Evolutionary conservation across 2,329 filamentous ascomycete species (phyloP), one percentile per base, ranked within the genome.

Genomic region (Dactylellina drechsleri): DNA sequence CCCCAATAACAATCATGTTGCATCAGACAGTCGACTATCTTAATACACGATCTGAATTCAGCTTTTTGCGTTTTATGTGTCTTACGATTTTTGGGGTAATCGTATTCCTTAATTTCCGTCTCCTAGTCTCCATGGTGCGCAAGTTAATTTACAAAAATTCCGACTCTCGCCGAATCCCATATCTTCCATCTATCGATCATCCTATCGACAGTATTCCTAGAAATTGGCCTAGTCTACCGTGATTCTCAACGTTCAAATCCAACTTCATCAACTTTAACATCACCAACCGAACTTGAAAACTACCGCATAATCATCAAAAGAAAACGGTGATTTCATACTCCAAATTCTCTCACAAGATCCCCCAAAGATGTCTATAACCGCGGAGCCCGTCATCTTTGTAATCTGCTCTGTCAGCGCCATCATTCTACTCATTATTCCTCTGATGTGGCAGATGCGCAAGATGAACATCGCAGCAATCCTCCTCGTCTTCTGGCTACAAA

Each of bases 371-470:
- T n/a, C 68, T 12, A 74, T 58, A 43, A 45, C 60, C 1, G 15
- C 41, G 8, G 68, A 74, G 47, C 50, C 36, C 18, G 15, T 47
- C 5, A 41, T 78, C 52, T 79, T 78, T 64, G 52, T 65, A 8
- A 62, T 68, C 43, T 59, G 66, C 47, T 76, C 71, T 49, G 61
- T 71, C 12, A 43, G 66, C 13, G 76, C 85, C 15, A 82, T 86
- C 53, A 76, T 88, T 20, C 81, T 89, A 59, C 84, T 85, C 78
- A 82, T 87, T 41, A 83, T 87, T 5, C 87, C 89, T 1, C 80
- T 90, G 64, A 79, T 85, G 65, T 87, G 88, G 83, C 89, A 91
- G 80, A 82, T 85, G 72, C 84, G 84, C 61, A 87, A 88, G 77
- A 83, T 84, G 68, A 91, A 91, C 80, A 82, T 89, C 60, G 85